Evolutionary conservation across 148 eudicot species (phyloP), one percentile per base, ranked within the genome.

Genomic region (Silene conica): DNA sequence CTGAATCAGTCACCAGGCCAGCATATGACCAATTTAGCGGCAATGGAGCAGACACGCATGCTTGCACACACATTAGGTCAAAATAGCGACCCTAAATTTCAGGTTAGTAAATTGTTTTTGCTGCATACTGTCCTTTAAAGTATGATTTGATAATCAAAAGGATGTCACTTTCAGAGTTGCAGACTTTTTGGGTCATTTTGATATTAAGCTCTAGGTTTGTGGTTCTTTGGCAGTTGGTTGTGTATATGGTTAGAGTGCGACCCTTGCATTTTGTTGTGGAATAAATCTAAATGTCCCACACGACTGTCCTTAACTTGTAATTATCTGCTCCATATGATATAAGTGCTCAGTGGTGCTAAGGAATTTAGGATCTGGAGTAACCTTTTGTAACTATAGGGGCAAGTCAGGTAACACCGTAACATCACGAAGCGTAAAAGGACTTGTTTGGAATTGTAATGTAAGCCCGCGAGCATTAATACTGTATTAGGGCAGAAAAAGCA

Each of bases 31-130:
- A 85, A 77, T 74, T 77, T 95, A 71, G 99, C 97, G 76, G 88
- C 90, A 75, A 92, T 90, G 99, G 94, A 95, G 90, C 97, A 95
- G 85, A 90, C 93, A 76, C 97, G 94, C 54, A 86, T 86, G 89
- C 83, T 95, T 70, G 99, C 99, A 46, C 93, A 92, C 82, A 95
- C 97, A 63, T 81, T 95, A 78, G 92, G 92, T 74, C 97, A 92
- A 80, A 89, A 89, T 72, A 87, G 76, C 54, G 93, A 95, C 69
- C 99, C 99, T 56, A 95, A 92, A 76, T 95, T 95, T 77, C 97
- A 95, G 96, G 99, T 95, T 82, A 75, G 60, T 73, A 41, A 12
- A 15, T 71, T 71, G 9, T 21, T 11, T 58, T 50, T 50, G 58
- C 69, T 22, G 43, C 57, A 66, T 76, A 69, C 31, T 64, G 16